Percentiles rank a stretch among this genome's conserved stretches.
These are phyloP conservation scores for Cercophora sp. DNA, from an alignment of 495 filamentous ascomycete species.

Conservation along the genomic window DNA sequence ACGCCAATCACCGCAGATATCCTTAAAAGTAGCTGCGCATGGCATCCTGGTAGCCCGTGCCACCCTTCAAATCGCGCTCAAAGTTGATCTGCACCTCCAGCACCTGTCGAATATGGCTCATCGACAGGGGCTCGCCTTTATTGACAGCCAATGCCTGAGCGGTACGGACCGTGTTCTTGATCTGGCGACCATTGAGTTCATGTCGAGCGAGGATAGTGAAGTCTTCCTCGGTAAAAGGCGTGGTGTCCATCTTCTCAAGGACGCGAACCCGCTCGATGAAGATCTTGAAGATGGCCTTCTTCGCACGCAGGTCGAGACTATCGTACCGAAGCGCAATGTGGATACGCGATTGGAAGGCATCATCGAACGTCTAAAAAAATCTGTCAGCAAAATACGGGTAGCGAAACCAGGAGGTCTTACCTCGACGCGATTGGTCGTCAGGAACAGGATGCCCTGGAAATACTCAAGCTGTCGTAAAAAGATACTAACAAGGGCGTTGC, in stretches of 20 bases:
- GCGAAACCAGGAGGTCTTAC: conserved; percentile 10
- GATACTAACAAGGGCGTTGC: conserved; percentile 69
- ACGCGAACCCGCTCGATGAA: conserved; percentile 68
- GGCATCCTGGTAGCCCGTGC: conserved; percentile 58
- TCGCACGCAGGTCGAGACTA: conserved; percentile 69
- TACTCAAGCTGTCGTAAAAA: conserved; percentile 53
- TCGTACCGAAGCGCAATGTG: conserved; percentile 74
- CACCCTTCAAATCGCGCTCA: conserved; percentile 69
- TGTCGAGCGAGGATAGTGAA: conserved; percentile 63
- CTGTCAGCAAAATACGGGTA: conserved; percentile 14
- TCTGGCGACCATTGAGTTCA: conserved; percentile 86
- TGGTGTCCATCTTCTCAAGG: conserved; percentile 57
- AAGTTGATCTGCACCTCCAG: conserved; percentile 80
- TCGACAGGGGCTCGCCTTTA: conserved; percentile 62
- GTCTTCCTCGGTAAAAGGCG: conserved; percentile 64
- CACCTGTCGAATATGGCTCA: conserved; percentile 79
- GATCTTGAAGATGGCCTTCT: conserved; percentile 81
- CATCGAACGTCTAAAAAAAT: conserved; percentile 53
- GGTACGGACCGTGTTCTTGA: conserved; percentile 88
- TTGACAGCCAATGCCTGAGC: conserved; percentile 83
- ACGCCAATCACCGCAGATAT: no score
- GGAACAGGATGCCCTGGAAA: conserved; percentile 50
- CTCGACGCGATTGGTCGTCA: conserved; percentile 55
- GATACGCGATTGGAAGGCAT: conserved; percentile 58
- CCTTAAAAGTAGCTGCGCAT: conserved; percentile 51